Evolutionary conservation across 225 moss, liverwort and hornwort genomes (phyloP).

Genomic region (Climacium dendroides): DNA sequence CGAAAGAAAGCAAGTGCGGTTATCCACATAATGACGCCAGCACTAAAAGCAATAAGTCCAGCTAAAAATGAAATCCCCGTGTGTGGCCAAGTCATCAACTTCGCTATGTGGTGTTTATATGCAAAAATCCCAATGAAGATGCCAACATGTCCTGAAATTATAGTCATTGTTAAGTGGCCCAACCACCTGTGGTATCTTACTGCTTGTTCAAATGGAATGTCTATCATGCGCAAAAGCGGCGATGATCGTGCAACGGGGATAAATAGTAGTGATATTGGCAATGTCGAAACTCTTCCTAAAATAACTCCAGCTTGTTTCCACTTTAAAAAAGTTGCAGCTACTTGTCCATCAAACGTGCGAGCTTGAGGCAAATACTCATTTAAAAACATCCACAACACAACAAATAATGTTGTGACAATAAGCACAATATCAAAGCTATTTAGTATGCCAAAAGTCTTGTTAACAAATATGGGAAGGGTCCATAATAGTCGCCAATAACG

Average conservation of each 20-base stretch:
- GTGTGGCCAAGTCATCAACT: neutral
- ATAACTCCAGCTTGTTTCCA: neutral
- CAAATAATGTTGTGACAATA: neutral
- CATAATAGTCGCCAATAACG: neutral
- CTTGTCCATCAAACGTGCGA: neutral
- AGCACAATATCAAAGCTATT: neutral
- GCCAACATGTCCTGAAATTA: neutral
- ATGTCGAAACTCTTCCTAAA: neutral
- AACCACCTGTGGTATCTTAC: neutral
- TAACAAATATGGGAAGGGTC: neutral
- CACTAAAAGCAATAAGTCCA: neutral
- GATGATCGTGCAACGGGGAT: neutral
- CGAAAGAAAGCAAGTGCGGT: neutral
- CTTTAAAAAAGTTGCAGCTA: neutral
- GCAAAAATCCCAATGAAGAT: neutral
- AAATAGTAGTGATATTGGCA: neutral
- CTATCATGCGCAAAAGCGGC: neutral
- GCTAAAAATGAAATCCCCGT: neutral
- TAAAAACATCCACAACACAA: neutral
- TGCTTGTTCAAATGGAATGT: neutral
- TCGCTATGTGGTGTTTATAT: neutral
- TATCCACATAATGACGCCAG: neutral
- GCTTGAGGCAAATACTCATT: neutral
- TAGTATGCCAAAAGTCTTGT: neutral
- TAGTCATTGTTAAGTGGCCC: neutral